Percentiles rank a stretch among this genome's conserved stretches.
Evolutionary conservation across 805 yeast species (phyloP).

Genomic region (Hemisphaericaspora nanyangensis): DNA sequence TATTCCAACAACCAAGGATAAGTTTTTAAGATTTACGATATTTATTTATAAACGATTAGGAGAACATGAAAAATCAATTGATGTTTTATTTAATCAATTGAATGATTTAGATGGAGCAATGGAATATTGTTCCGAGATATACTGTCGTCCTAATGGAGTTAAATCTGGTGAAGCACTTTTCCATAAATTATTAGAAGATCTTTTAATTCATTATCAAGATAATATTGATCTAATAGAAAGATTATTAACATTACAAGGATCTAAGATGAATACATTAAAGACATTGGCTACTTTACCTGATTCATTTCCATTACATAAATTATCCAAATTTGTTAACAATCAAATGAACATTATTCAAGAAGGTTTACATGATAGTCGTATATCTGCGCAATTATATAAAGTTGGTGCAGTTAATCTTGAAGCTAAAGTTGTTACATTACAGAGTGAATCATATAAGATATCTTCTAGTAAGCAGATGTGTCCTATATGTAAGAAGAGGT

Average conservation of each 20-base stretch:
- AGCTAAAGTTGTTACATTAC: conserved; percentile 37
- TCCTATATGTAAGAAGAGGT: conserved; percentile 50
- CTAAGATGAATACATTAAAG: conserved; percentile 42
- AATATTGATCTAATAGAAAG: conserved; percentile 35
- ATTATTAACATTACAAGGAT: conserved; percentile 42
- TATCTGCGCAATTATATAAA: conserved; percentile 49
- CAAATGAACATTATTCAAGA: conserved; percentile 42
- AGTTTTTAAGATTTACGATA: conserved; percentile 45
- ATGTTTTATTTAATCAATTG: conserved; percentile 55
- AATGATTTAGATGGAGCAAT: conserved; percentile 57
- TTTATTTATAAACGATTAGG: conserved; percentile 56
- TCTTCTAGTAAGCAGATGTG: conserved; percentile 48
- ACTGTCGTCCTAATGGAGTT: conserved; percentile 23
- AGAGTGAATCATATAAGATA: conserved; percentile 32
- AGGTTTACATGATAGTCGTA: conserved; percentile 32
- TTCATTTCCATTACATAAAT: conserved; percentile 38
- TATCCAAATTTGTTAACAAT: conserved; percentile 43
- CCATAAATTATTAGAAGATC: conserved; percentile 48
- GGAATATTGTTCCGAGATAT: conserved; percentile 53
- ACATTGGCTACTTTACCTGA: conserved; percentile 53
- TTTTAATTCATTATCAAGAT: conserved; percentile 36
- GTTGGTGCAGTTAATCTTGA: conserved; percentile 48
- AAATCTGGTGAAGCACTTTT: conserved; percentile 42
- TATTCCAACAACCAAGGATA: conserved; percentile 29
- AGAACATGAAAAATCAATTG: conserved; percentile 60